A percentile compares a stretch with the other conserved stretches of the same genome.
phyloP scores from a whole-genome alignment of 768 basidiomycete species.

The Mycena vitilis region DNA sequence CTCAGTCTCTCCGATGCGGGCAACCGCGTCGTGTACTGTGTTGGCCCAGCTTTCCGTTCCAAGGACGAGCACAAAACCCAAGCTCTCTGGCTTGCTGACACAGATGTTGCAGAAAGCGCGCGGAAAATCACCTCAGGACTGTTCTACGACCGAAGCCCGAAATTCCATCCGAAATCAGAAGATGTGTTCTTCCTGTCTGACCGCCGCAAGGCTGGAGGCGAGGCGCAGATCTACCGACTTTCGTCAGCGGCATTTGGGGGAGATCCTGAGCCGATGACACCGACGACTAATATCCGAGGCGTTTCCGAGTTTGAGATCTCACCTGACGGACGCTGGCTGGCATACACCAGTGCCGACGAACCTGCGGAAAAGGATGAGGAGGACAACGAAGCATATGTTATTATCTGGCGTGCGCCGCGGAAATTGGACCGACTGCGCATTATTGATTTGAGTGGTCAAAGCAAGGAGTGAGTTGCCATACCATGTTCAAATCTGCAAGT shows the following conservation, averaged over 20 bases:
- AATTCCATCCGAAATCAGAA: constrained; percentile 28
- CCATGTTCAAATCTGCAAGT: neutral
- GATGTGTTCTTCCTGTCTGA: constrained; percentile 36
- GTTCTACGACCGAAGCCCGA: constrained; percentile 27
- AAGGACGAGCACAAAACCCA: constrained; percentile 31
- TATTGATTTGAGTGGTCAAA: constrained; percentile 25
- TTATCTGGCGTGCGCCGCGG: constrained; percentile 18
- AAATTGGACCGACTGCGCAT: constrained; percentile 26
- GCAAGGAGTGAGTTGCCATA: constrained; percentile 10
- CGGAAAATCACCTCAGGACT: constrained; percentile 28
- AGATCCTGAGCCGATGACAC: constrained; percentile 26
- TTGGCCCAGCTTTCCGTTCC: constrained; percentile 23
- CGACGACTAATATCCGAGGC: constrained; percentile 16
- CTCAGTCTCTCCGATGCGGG: constrained; percentile 25
- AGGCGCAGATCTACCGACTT: constrained; percentile 29
- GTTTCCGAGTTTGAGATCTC: constrained; percentile 25
- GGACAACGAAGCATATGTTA: constrained; percentile 28
- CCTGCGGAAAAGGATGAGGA: constrained; percentile 31
- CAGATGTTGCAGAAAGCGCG: constrained; percentile 24
- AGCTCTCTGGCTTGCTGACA: constrained; percentile 33
- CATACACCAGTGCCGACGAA: constrained; percentile 31
- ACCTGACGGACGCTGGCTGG: constrained; percentile 33
- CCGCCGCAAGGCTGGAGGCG: constrained; percentile 31
- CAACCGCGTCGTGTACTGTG: constrained; percentile 29
- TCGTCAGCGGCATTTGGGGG: constrained; percentile 26